Evolutionary conservation across 2,329 filamentous ascomycete genomes (phyloP), one percentile per base, ranked within the genome.

Genomic region (Elsinoe arachidis): DNA sequence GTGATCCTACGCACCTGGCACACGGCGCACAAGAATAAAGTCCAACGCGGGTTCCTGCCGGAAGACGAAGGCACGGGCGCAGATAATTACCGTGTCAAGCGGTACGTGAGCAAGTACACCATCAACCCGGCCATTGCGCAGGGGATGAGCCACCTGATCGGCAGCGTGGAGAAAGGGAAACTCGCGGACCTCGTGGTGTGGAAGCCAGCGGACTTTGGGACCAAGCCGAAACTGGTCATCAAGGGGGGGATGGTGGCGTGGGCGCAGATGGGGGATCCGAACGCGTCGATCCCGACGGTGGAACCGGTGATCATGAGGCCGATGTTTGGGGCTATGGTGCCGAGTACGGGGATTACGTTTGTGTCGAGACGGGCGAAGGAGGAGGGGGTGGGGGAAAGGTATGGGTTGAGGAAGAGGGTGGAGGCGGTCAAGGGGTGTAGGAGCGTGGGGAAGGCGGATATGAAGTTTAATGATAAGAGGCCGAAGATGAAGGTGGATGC

Each of bases 11-110:
- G 92, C 11, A 96, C 92, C 0, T 97, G 92, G 92, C 91, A 96
- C 73, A 97, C 92, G 2, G 92, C 92, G 0, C 90, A 96, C 74
- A 96, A 96, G 81, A 97, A 97, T 71, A 96, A 95, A 73, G 69
- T 85, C 15, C 90, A 96, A 73, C 81, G 91, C 7, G 92, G 92
- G 0, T 68, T 72, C 1, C 73, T 97, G 26, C 76, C 81, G 5
- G 88, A 95, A 74, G 92, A 97, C 66, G 78, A 86, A 61, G 88
- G 81, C 19, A 86, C 87, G 0, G 86, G 78, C 10, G 89, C 87
- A 0, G 92, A 97, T 68, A 97, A 97, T 71, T 90, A 90, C 74
- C 78, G 92, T 39, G 92, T 95, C 5, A 96, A 95, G 76, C 76
- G 92, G 23, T 97, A 97, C 69, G 79, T 97, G 46, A 90, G 86